Base-by-base conservation (phyloP, 2,329 filamentous ascomycete species). In the Botryotinia calthae region DNA sequence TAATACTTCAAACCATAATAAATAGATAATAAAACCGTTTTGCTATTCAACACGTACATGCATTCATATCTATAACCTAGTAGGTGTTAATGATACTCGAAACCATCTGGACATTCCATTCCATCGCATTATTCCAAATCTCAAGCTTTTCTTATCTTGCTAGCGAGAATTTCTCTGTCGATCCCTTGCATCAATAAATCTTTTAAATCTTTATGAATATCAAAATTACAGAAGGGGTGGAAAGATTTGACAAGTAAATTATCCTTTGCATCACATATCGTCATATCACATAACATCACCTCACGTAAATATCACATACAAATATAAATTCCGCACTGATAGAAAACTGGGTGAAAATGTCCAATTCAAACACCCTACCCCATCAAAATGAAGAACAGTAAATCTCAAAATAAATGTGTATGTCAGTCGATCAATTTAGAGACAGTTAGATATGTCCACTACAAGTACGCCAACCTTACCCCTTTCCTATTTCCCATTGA, bases 401-500 rank as follows among this genome's bases (percentile, higher is more conserved):
- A n/a, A 44, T 44, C 18, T 28, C 18, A 42, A 1, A 34, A 56
- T 22, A 56, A 56, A 56, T 54, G 28, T 56, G 5, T 67, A 31
- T 42, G 37, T 68, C n/a, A 68, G 48, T 68, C 37, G 18, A 68
- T 58, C 65, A 68, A 68, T 68, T 68, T 68, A 56, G 48, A 20
- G 65, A 56, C 37, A 31, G 34, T 14, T 68, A 65, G 42, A 31
- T 48, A 56, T 56, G 51, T 25, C 48, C 65, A 44, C 46, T 51
- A 67, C 37, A 56, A 42, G 12, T 56, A 68, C 37, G 65, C 65
- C 65, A 44, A 25, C 48, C 65, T 31, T 56, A 6, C 20, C n/a
- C 37, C 65, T 8, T 42, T 28, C 48, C 34, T 44, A 1, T 42
- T 28, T 68, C 37, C 65, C 51, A 28, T 25, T 56, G 16, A 68